phyloP scores from a whole-genome alignment of 306 rosid species.

The Fagus sylvatica region DNA sequence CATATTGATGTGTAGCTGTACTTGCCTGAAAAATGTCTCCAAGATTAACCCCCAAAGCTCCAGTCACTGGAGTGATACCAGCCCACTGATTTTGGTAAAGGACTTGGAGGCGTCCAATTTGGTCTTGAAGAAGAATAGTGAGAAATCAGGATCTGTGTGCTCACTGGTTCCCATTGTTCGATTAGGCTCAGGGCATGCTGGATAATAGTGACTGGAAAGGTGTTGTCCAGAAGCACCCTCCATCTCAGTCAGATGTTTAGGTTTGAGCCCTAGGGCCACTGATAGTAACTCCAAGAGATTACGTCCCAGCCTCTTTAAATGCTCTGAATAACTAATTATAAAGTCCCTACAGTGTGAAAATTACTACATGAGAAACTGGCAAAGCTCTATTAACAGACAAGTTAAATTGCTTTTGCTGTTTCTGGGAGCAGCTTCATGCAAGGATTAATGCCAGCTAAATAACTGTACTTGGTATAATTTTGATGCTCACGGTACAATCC shows the following conservation, averaged over 20 bases:
- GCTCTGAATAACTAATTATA: slow-evolving; percentile 36
- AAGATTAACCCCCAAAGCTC: slow-evolving; percentile 48
- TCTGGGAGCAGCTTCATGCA: too few relatives aligned
- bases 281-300: slow-evolving; percentile 48
- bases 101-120: slow-evolving; percentile 55
- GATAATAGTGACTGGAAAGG: slow-evolving; percentile 51
- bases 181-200: slow-evolving; percentile 62
- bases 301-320: slow-evolving; percentile 30
- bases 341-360: slow-evolving; percentile 32
- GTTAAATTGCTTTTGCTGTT: too few relatives aligned
- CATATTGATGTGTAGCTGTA: too few relatives aligned
- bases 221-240: slow-evolving; percentile 44
- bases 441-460: too few relatives aligned
- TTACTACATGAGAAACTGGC: too few relatives aligned
- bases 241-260: slow-evolving; percentile 41
- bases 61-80: slow-evolving; percentile 38
- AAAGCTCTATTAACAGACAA: not conserved
- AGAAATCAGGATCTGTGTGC: slow-evolving; percentile 53
- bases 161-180: slow-evolving; percentile 37
- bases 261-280: slow-evolving; percentile 53
- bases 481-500: too few relatives aligned
- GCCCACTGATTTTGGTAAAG: slow-evolving; percentile 36
- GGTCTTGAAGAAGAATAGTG: slow-evolving; percentile 56
- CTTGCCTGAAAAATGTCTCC: slow-evolving; percentile 47
- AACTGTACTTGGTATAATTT: too few relatives aligned